Base-by-base conservation (phyloP, 768 basidiomycete species). In the Antrodiella citrinella region DNA sequence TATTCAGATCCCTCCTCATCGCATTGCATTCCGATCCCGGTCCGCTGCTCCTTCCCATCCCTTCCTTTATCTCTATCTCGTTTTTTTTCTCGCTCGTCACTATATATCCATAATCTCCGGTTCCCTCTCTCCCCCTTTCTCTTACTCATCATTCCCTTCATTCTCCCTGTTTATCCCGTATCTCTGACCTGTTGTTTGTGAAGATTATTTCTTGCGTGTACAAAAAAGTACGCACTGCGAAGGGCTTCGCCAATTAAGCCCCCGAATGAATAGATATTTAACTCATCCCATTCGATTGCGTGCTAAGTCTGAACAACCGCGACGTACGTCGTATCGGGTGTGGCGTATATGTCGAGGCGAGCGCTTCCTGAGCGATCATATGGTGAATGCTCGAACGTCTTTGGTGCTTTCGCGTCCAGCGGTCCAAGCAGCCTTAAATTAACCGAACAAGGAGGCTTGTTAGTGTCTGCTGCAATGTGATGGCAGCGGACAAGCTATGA, bases 231-330 rank as follows among this genome's bases (percentile, higher is more conserved):
- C 50, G 49, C 47, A 49, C 45, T 61, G 72, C 73, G 74, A 74
- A 74, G 73, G 73, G 74, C 73, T 74, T 74, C 73, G 73, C 73
- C 49, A 30, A 55, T 60, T 60, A 71, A 72, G 72, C 66, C 72
- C 72, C 73, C 59, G 55, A 71, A 72, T 45, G 26, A 54, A 55
- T 60, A 60, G 59, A 59, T 62, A 62, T 59, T 59, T 62, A 62
- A 56, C 51, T 26, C 21, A 7, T 43, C 41, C 41, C 7, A 35
- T 15, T 35, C 15, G 30, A 15, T 7, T 35, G 30, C 30, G 30
- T 15, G 30, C 30, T 35, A 7, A 15, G 30, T 35, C 30, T 35
- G 30, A 35, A 35, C 7, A 7, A 7, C n/a, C n/a, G n/a, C n/a
- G n/a, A n/a, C n/a, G n/a, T n/a, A n/a, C n/a, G n/a, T n/a, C n/a